These are phyloP conservation scores for Pyronema omphalodes DNA, from an alignment of 495 filamentous ascomycete genomes.

Conservation along the genomic window DNA sequence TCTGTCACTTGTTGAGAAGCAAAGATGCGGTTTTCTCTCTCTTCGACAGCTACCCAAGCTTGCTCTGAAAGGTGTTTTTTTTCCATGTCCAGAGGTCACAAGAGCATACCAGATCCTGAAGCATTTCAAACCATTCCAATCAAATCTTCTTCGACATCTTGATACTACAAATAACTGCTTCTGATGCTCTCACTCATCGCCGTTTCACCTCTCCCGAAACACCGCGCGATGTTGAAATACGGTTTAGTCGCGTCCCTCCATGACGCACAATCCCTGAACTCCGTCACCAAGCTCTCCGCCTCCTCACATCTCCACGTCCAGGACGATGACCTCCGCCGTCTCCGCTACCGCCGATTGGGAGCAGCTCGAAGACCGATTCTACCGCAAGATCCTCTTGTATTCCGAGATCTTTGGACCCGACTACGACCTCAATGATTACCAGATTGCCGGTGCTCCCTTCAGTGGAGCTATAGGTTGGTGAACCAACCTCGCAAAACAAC, in stretches of 20 bases:
- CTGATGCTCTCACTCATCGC: too few relatives aligned
- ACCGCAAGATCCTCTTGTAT: slow-evolving; percentile 84
- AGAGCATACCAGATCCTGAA: too few relatives aligned
- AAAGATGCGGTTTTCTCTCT: too few relatives aligned
- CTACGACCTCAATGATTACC: slow-evolving; percentile 85
- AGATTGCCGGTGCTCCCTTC: slow-evolving; percentile 83
- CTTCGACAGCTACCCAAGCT: too few relatives aligned
- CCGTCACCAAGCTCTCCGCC: background rate
- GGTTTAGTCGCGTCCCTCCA: background rate
- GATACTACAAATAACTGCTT: too few relatives aligned
- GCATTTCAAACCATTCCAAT: too few relatives aligned
- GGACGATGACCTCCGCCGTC: slow-evolving; percentile 2
- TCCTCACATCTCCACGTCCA: background rate
- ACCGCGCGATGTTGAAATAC: too few relatives aligned
- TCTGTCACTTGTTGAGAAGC: too few relatives aligned
- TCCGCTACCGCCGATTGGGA: slow-evolving; percentile 81
- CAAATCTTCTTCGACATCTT: too few relatives aligned
- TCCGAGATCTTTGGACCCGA: slow-evolving; percentile 80
- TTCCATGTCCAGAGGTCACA: too few relatives aligned
- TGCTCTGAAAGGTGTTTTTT: too few relatives aligned
- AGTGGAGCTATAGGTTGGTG: slow-evolving; percentile 44
- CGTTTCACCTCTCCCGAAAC: too few relatives aligned
- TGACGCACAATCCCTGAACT: background rate
- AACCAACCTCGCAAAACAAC: background rate
- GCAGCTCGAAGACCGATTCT: slow-evolving; percentile 75